These are phyloP conservation scores for Elymus sibiricus DNA, from an alignment of 176 grass and related monocot genomes.

Conservation along the genomic window DNA sequence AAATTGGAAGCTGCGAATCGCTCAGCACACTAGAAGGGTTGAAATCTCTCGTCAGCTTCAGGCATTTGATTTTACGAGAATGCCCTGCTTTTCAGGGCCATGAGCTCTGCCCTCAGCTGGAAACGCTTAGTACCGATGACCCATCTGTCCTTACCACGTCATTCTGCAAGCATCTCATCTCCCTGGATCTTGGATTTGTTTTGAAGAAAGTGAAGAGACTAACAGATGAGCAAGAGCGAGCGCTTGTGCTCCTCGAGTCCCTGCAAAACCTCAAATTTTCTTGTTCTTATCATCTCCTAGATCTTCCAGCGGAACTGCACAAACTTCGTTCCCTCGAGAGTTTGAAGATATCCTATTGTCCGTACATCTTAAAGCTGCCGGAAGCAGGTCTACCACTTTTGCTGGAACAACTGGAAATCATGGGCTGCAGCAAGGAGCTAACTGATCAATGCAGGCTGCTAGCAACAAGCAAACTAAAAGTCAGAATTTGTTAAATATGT, in stretches of 20 bases:
- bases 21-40: too few relatives aligned
- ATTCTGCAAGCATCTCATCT: conserved; percentile 15
- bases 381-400: conserved; percentile 9
- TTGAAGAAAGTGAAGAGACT: too few relatives aligned
- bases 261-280: not conserved
- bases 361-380: not conserved
- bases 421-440: not conserved
- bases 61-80: accelerated
- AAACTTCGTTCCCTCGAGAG: not conserved
- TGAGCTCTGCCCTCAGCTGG: not conserved
- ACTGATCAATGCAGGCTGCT: not conserved
- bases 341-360: accelerated
- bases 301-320: not conserved
- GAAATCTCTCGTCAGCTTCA: too few relatives aligned
- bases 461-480: not conserved
- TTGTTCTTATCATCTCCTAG: accelerated
- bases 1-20: accelerated
- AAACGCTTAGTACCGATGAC: too few relatives aligned
- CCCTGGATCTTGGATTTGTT: too few relatives aligned
- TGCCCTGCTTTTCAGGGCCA: too few relatives aligned
- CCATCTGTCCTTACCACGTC: conserved; percentile 6
- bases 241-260: conserved; percentile 21
- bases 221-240: conserved; percentile 22
- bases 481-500: not conserved
- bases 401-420: conserved; percentile 17